Conservation (phyloP, 148 eudicot genomes). For the Nepenthes gracilis region DNA sequence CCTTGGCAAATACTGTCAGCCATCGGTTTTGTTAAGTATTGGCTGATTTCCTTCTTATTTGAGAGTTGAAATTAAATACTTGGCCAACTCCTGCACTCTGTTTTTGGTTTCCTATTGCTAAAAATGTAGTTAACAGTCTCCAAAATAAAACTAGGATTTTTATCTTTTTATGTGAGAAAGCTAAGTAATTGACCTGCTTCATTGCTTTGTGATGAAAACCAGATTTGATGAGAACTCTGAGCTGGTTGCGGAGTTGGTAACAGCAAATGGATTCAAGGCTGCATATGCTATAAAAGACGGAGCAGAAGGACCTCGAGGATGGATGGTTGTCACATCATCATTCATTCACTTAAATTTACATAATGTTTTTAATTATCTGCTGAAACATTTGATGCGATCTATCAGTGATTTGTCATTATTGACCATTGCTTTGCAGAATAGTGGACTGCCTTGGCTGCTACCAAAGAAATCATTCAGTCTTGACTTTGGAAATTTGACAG, state of each 20-base stretch:
- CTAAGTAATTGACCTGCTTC: slow-evolving; percentile 1
- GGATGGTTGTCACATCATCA: slow-evolving; percentile 46
- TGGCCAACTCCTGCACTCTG: too few relatives aligned
- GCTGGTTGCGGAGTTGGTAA: slow-evolving; percentile 81
- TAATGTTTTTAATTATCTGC: background rate
- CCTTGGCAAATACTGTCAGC: too few relatives aligned
- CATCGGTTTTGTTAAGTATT: too few relatives aligned
- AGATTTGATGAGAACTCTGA: slow-evolving; percentile 97
- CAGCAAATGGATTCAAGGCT: slow-evolving; percentile 85
- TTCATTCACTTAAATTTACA: background rate
- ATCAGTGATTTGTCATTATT: background rate
- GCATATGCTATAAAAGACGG: slow-evolving; percentile 97
- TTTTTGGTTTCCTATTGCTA: too few relatives aligned
- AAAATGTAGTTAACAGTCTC: too few relatives aligned
- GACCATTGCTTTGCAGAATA: slow-evolving; percentile 51
- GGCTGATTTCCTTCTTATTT: too few relatives aligned
- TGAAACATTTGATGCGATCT: background rate
- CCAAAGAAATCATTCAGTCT: slow-evolving; percentile 66
- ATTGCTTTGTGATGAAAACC: slow-evolving; percentile 25
- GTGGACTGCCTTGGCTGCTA: slow-evolving; percentile 81
- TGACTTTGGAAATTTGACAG: slow-evolving; percentile 54
- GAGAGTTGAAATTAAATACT: too few relatives aligned
- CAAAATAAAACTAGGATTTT: background rate
- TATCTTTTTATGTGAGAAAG: background rate
- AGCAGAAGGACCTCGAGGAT: slow-evolving; percentile 93